Base-by-base conservation (phyloP, 176 grass and related monocot species). In the Paspalum notatum region DNA sequence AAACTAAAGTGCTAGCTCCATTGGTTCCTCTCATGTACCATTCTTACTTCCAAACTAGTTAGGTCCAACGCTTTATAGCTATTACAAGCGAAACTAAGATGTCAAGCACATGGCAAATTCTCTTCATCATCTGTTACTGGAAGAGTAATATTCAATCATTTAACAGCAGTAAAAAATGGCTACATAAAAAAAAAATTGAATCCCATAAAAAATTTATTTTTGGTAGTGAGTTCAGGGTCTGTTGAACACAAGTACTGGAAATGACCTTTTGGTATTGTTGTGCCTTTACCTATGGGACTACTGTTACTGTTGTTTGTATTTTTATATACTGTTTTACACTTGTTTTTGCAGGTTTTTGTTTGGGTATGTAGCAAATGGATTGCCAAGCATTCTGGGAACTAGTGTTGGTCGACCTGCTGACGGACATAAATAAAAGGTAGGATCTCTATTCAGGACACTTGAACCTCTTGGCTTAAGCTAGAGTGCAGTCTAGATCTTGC, bases 341-440 rank as follows among this genome's bases (percentile, higher is more conserved):
- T 55, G 8, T 64, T 62, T 62, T 48, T 79, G 67, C 76, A 73
- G 58, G 48, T 56, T 73, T 74, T 2, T 43, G 22, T 18, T 57
- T 64, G 56, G 9, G 20, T 62, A 56, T 66, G 26, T 64, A 73
- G 12, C 58, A 14, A 25, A 58, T 48, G 13, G 49, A 56, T 25
- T 14, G 10, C 7, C 41, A 20, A 6, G 18, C 41, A 66, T 75
- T 44, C 8, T 6, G 68, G 18, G 49, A 42, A 39, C 1, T 12
- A 53, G 62, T 53, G 25, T 21, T 24, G 66, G 6, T 26, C 26
- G 25, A 16, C 42, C 15, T 73, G 4, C 48, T 57, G 39, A 26
- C 1, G 27, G 68, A 40, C 43, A 50, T 37, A 18, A 40, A 4
- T 12, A 59, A 75, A 59, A 75, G 51, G 43, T 67, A 9, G n/a